Evolutionary conservation across 768 basidiomycete genomes (phyloP), one percentile per base, ranked within the genome.

Genomic region (Wakefieldia striispora): DNA sequence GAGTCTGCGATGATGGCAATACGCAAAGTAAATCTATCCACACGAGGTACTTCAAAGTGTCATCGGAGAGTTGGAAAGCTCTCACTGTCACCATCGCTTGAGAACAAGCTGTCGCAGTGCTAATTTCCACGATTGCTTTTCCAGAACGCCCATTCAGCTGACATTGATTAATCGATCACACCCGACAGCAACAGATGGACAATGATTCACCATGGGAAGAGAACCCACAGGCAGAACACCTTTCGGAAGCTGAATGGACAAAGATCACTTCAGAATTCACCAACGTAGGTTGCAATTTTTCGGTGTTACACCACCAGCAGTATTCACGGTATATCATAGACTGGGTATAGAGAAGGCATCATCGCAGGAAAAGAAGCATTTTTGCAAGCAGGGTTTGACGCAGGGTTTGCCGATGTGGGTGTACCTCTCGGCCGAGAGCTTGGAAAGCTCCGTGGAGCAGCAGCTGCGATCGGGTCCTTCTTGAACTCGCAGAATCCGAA

Each of bases 261-360:
- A 85, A 76, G 56, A 74, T 91, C 45, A 79, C 85, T 1, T 75
- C 76, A 1, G 79, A 82, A 31, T 91, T 89, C 64, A 84, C 82
- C 17, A 88, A 85, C 59, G 88, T 88, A 67, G 41, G 75, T 49
- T 10, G 7, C 31, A 6, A 13, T 46, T 39, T 6, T 19, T 8
- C 42, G 21, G 17, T 31, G 37, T 48, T n/a, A 10, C 19, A 42
- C 40, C 20, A n/a, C n/a, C n/a, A n/a, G n/a, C n/a, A 39, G 3
- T 20, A 31, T 24, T 55, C 45, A 51, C 36, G 27, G 40, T 14
- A 35, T 10, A 31, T 45, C 40, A 9, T 40, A 97, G 95, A 83
- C 83, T 16, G 95, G 95, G 2, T 97, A 97, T 62, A 83, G 95
- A n/a, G 95, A 97, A 70, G 95, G 95, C 6, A 95, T 98, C 59